phyloP scores from a whole-genome alignment of 495 filamentous ascomycete species.

The Recurvomyces mirabilis region DNA sequence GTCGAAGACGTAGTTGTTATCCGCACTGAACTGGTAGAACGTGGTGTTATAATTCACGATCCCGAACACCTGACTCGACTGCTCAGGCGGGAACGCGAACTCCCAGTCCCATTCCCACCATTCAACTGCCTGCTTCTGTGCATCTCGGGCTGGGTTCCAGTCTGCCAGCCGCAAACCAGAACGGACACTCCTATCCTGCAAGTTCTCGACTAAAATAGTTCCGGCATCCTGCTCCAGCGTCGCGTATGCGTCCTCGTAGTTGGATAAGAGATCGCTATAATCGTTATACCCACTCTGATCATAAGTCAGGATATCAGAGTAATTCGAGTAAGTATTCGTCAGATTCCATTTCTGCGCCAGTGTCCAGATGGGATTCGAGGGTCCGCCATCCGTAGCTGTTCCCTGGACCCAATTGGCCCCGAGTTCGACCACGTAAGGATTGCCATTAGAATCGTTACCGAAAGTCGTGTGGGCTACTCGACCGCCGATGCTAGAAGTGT shows the following conservation, averaged over 20 bases:
- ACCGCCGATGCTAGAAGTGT: constrained; percentile 52
- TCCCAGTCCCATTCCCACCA: constrained; percentile 49
- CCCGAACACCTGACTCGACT: constrained; percentile 31
- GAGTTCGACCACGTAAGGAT: constrained; percentile 39
- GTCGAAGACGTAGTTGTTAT: constrained; percentile 59
- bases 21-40: constrained; percentile 37
- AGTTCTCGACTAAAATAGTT: constrained; percentile 44
- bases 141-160: constrained; percentile 53
- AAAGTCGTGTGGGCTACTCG: constrained; percentile 48
- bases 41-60: constrained; percentile 32
- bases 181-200: constrained; percentile 53
- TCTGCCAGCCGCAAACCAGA: constrained; percentile 49
- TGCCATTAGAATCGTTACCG: constrained; percentile 39
- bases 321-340: constrained; percentile 53
- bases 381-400: constrained; percentile 42
- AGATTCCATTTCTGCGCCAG: constrained; percentile 54
- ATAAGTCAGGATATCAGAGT: constrained; percentile 49
- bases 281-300: constrained; percentile 43
- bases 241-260: constrained; percentile 41
- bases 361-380: constrained; percentile 61
- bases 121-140: constrained; percentile 49
- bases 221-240: constrained; percentile 46
- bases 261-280: constrained; percentile 40
- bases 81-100: constrained; percentile 30
- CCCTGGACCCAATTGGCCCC: constrained; percentile 40